Base-by-base conservation (phyloP, 192 early-diverging fungal species). In the Coemansia sp. region DNA sequence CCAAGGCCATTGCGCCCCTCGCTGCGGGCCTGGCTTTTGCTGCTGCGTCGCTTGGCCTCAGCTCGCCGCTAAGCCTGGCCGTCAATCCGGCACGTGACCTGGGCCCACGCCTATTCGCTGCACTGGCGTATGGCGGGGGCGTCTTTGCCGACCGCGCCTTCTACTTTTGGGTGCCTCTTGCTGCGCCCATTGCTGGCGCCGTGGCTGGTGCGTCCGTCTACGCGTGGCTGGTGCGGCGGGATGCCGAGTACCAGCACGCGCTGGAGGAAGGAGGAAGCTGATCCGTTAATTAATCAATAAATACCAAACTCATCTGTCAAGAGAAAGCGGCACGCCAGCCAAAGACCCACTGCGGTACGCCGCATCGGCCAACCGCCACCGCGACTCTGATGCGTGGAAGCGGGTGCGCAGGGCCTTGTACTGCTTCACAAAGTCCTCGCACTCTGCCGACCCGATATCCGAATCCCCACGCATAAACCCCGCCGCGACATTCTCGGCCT, bases 61-160 rank as follows among this genome's bases (percentile, higher is more conserved):
- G 85, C 60, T 84, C 74, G 40, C 71, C 82, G 46, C 76, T 86
- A 12, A 73, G 67, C 11, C 72, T 84, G 48, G 82, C 81, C 18
- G 53, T 90, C 9, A 91, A 91, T 41, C 87, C 86, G 32, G 90
- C 90, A 1, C 82, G 90, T 64, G 90, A 91, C 71, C 79, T 90
- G 74, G 90, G 85, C 7, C 87, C 88, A 9, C 85, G 90, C 32
- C 62, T 88, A 14, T 90, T 89, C 62, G 83, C 86, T 9, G 69
- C 82, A 5, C 46, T 87, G 19, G 76, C 73, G 36, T 91, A 86
- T 71, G 87, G 87, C 29, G 12, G 70, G 12, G 73, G 72, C 8
- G 87, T 84, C 8, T 89, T 91, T 67, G 59, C 83, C 26, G 80
- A 82, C 21, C 58, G 60, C 58, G 55, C 74, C 32, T 86, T 82